These are phyloP conservation scores for Trichoderma endophyticum DNA, from an alignment of 2,329 filamentous ascomycete genomes.

Conservation along the genomic window DNA sequence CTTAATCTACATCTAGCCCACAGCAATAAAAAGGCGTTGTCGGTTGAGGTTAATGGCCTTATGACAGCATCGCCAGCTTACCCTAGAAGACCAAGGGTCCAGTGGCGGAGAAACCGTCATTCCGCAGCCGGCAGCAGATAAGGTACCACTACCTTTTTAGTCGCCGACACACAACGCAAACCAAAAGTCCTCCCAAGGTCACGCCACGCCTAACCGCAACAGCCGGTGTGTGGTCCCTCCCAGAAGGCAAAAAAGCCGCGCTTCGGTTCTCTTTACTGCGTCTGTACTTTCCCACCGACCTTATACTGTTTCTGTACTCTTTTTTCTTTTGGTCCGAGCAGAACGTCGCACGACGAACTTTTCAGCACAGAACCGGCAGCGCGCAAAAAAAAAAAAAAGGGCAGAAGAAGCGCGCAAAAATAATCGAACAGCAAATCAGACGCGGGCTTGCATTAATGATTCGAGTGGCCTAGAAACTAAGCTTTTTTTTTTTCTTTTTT, in stretches of 20 bases:
- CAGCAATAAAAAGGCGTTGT: neutral
- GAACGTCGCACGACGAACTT: slow-evolving; percentile 42
- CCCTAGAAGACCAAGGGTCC: neutral
- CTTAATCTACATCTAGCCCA: neutral
- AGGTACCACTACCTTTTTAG: slow-evolving; percentile 9
- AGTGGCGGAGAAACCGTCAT: slow-evolving; percentile 16
- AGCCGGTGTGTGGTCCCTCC: slow-evolving; percentile 19
- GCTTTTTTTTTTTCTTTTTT: neutral
- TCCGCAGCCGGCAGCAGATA: neutral
- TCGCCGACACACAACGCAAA: neutral
- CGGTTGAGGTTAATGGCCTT: neutral
- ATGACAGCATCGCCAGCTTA: neutral
- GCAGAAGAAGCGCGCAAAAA: neutral
- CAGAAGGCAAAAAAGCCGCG: slow-evolving; percentile 8
- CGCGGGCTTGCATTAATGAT: neutral
- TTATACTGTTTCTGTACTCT: slow-evolving; percentile 25
- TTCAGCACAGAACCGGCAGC: slow-evolving; percentile 38
- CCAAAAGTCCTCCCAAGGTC: neutral
- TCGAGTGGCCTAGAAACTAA: neutral
- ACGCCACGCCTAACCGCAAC: slow-evolving; percentile 28
- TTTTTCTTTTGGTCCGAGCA: slow-evolving; percentile 22
- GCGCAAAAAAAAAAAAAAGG: neutral
- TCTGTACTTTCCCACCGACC: slow-evolving; percentile 16
- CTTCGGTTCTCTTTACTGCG: neutral
- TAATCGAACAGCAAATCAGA: neutral